Evolutionary conservation across 2,329 filamentous ascomycete species (phyloP).

Genomic region (Sclerotinia glacialis): DNA sequence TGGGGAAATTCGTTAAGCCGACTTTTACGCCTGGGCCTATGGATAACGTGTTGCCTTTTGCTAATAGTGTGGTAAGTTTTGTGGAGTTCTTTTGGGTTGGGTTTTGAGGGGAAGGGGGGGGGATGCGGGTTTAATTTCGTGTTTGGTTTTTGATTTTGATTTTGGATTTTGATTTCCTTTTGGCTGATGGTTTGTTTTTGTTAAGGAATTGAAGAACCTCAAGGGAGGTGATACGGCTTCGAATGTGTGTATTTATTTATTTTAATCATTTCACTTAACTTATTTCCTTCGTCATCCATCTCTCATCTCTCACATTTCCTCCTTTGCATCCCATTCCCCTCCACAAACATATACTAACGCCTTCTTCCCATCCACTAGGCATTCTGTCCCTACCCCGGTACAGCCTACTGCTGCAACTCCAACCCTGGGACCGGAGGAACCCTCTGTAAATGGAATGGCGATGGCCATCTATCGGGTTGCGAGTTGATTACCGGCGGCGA

Average conservation of each 20-base stretch:
- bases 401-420: slow-evolving; percentile 7
- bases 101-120: not conserved
- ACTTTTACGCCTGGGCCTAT: not conserved
- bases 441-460: slow-evolving; percentile 4
- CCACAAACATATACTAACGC: not conserved
- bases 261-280: not conserved
- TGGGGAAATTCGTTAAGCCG: slow-evolving; percentile 4
- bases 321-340: no score
- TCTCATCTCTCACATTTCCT: no score
- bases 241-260: not conserved
- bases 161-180: not conserved
- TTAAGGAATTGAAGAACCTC: not conserved
- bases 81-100: not conserved
- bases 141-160: no score
- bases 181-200: not conserved
- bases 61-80: slow-evolving; percentile 15
- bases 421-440: not conserved
- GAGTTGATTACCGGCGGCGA: not conserved
- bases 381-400: slow-evolving; percentile 5
- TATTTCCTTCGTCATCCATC: not conserved
- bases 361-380: not conserved
- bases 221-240: not conserved
- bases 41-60: slow-evolving; percentile 8
- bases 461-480: slow-evolving; percentile 3
- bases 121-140: no score